Evolutionary conservation across 257 asterid genomes (phyloP), one percentile per base, ranked within the genome.

Genomic region (Capsicum baccatum): DNA sequence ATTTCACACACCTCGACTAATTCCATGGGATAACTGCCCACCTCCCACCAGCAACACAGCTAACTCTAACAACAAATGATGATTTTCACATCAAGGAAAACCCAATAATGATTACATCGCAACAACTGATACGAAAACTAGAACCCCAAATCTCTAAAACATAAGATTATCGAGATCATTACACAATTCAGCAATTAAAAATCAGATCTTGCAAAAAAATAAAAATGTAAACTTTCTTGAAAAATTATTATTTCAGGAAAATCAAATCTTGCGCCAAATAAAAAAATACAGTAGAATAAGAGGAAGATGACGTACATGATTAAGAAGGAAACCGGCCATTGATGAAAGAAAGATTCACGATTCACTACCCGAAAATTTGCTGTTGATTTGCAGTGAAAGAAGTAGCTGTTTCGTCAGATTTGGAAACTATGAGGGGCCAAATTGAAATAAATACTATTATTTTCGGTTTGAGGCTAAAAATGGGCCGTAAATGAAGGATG

Each of bases 261-360:
- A 21, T 0, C 11, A 19, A n/a, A 85, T 37, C 35, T 6, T 63
- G 17, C 13, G 84, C 9, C 14, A 48, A 16, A 52, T 15, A 63
- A 39, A 62, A 82, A 81, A n/a, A 37, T 13, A 39, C 0, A 4
- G 33, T 37, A 55, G 9, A 59, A 26, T 19, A 71, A 57, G 17
- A 57, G 59, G 2, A 14, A 19, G 60, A 50, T n/a, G 9, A 35
- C 80, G 37, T 84, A 78, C 87, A n/a, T 60, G 9, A 55, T 78
- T 54, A 14, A 78, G 82, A 26, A 73, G 83, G 59, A 84, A 74
- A 6, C 64, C 62, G 16, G 83, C 79, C 83, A 84, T 79, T 8
- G 79, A 47, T 79, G 83, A 52, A 68, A 26, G 15, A 54, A 3
- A 3, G 35, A 78, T 78, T 78, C 33, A 4, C 64, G 35, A 78